Evolutionary conservation across 805 yeast species (phyloP), one percentile per base, ranked within the genome.

Genomic region (Scheffersomyces amazonensis): DNA sequence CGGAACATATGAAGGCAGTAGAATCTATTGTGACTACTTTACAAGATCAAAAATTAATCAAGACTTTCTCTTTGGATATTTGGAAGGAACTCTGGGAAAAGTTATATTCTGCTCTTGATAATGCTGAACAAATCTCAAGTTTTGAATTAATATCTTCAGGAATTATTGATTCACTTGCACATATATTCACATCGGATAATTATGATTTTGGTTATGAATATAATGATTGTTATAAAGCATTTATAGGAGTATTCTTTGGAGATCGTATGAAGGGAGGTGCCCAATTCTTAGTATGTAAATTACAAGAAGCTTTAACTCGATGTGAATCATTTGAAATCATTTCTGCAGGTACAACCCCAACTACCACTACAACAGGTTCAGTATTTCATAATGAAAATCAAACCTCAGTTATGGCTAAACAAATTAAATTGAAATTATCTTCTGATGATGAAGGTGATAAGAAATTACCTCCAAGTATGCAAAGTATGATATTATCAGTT

Each of bases 131-230:
- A 16, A 63, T 84, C 4, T 86, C 96, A 0, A 81, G 90, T 41
- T 87, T 80, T 61, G 96, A 88, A 54, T 64, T 89, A 23, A 69
- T 81, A 5, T 73, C 83, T 2, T 83, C 89, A 2, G 89, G 89
- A 0, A 56, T 86, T 5, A 69, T 83, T 6, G 65, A 67, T 5
- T 49, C 67, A 1, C 53, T 83, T 20, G 48, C 66, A 3, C 17
- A 40, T 1, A 37, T 69, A 2, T 74, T 79, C 33, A 45, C 46
- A 1, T 36, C 46, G 2, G 53, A 56, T 8, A 21, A 16, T 1
- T 23, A 30, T 27, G 52, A 50, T 8, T 41, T 60, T 31, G 51
- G 54, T 17, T 44, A 43, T 12, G 57, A 54, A 19, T 60, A 55
- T 16, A 52, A 64, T n/a, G 52, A 52, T 12, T 66, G 78, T 27